These are phyloP conservation scores for Ascochyta koolunga DNA, from an alignment of 2,329 filamentous ascomycete genomes.

Conservation along the genomic window DNA sequence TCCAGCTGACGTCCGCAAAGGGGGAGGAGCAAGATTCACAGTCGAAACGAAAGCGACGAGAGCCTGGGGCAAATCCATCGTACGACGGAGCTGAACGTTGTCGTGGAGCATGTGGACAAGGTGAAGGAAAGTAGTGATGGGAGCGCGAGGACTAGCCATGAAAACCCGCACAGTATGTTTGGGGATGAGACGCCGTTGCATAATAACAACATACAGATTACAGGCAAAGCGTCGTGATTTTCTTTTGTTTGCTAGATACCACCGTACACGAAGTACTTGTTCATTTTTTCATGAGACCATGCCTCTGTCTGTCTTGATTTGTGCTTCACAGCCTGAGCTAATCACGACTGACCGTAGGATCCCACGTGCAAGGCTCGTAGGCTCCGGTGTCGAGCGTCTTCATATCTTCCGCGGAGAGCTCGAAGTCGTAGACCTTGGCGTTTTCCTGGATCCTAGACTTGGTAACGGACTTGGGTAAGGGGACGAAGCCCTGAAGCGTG, in stretches of 20 bases:
- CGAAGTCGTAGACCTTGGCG: slow-evolving; percentile 64
- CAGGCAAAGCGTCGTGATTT: slow-evolving; percentile 7
- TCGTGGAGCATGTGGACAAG: slow-evolving; percentile 21
- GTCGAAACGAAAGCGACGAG: slow-evolving; percentile 33
- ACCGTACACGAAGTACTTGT: slow-evolving; percentile 6
- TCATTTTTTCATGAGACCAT: slow-evolving; percentile 11
- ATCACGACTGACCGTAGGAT: slow-evolving; percentile 57
- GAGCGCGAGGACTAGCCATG: slow-evolving; percentile 29
- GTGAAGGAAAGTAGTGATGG: slow-evolving; percentile 8
- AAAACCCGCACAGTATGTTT: slow-evolving; percentile 30
- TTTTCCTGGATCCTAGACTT: slow-evolving; percentile 67
- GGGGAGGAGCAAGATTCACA: slow-evolving; percentile 18
- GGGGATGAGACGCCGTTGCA: slow-evolving; percentile 36
- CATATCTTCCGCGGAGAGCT: slow-evolving; percentile 65
- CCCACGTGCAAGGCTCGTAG: slow-evolving; percentile 66
- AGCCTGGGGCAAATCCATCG: slow-evolving; percentile 32
- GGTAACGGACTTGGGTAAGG: slow-evolving; percentile 67
- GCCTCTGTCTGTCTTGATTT: not conserved
- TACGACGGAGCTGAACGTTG: slow-evolving; percentile 33
- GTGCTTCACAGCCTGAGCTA: slow-evolving; percentile 22
- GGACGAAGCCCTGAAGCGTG: slow-evolving; percentile 60
- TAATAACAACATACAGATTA: slow-evolving; percentile 19
- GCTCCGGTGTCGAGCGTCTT: slow-evolving; percentile 58
- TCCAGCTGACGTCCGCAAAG: slow-evolving; percentile 25
- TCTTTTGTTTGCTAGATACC: slow-evolving; percentile 14